Evolutionary conservation across 352 stramenopile genomes (phyloP).

Genomic region (Lagenidium sp.): DNA sequence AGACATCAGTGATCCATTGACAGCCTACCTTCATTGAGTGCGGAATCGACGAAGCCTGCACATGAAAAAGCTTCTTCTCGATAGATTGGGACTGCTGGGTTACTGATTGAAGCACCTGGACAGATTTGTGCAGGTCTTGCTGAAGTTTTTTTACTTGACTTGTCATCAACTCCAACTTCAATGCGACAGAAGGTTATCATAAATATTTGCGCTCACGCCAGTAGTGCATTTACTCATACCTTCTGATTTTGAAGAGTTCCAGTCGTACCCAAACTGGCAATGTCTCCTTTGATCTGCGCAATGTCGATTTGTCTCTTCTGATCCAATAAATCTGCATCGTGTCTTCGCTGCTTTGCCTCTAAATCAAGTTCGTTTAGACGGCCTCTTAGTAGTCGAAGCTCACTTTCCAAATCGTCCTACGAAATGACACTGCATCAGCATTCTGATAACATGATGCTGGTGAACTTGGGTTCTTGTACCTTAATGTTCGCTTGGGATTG

Average conservation of each 20-base stretch:
- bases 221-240: too few relatives aligned
- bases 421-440: too few relatives aligned
- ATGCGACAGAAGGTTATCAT: neutral
- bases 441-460: too few relatives aligned
- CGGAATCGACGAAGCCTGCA: too few relatives aligned
- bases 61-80: too few relatives aligned
- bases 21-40: too few relatives aligned
- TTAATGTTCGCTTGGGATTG: conserved; percentile 39
- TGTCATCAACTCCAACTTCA: conserved; percentile 25
- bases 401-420: conserved; percentile 53
- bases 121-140: conserved; percentile 43
- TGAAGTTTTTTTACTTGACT: conserved; percentile 56
- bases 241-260: conserved; percentile 64
- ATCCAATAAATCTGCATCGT: conserved; percentile 75
- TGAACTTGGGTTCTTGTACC: conserved; percentile 9
- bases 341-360: conserved; percentile 51
- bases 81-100: conserved; percentile 46
- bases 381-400: conserved; percentile 64
- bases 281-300: conserved; percentile 64
- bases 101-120: conserved; percentile 29
- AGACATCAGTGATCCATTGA: too few relatives aligned
- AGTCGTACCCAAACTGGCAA: conserved; percentile 55
- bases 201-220: neutral
- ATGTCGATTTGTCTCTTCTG: conserved; percentile 63
- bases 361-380: conserved; percentile 65